Percentiles rank a stretch among this genome's conserved stretches.
phyloP scores from a whole-genome alignment of 352 stramenopile species.

The Phytophthora cactorum region DNA sequence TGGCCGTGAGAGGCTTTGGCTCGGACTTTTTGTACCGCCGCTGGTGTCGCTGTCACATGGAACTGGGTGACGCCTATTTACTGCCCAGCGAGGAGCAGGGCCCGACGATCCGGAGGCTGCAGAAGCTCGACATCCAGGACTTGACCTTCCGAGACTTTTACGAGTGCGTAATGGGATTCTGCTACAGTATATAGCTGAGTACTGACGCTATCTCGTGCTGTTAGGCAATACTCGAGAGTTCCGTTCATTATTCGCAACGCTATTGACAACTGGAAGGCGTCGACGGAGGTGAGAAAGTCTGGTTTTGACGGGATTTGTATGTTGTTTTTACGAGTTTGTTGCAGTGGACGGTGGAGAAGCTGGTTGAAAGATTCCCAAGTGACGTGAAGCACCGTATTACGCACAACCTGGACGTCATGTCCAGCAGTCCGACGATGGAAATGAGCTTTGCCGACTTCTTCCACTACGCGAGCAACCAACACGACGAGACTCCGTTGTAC shows the following conservation, averaged over 20 bases:
- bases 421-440: conserved; percentile 56
- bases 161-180: conserved; percentile 50
- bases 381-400: conserved; percentile 70
- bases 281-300: conserved; percentile 44
- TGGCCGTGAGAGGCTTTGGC: conserved; percentile 46
- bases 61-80: conserved; percentile 57
- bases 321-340: conserved; percentile 7
- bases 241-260: conserved; percentile 82
- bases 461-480: conserved; percentile 63
- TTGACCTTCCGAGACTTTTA: conserved; percentile 76
- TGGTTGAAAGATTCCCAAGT: conserved; percentile 53
- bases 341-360: conserved; percentile 78
- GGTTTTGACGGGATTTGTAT: not conserved
- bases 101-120: conserved; percentile 51
- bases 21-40: conserved; percentile 89
- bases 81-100: conserved; percentile 51
- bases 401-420: conserved; percentile 83
- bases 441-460: conserved; percentile 84
- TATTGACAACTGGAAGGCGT: conserved; percentile 77
- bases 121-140: conserved; percentile 61
- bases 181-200: not conserved
- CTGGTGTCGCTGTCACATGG: conserved; percentile 86
- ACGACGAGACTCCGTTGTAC: conserved; percentile 89
- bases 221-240: conserved; percentile 66
- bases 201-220: conserved; percentile 11